These are phyloP conservation scores for Hygrophila difformis DNA, from an alignment of 257 asterid genomes.

Conservation along the genomic window DNA sequence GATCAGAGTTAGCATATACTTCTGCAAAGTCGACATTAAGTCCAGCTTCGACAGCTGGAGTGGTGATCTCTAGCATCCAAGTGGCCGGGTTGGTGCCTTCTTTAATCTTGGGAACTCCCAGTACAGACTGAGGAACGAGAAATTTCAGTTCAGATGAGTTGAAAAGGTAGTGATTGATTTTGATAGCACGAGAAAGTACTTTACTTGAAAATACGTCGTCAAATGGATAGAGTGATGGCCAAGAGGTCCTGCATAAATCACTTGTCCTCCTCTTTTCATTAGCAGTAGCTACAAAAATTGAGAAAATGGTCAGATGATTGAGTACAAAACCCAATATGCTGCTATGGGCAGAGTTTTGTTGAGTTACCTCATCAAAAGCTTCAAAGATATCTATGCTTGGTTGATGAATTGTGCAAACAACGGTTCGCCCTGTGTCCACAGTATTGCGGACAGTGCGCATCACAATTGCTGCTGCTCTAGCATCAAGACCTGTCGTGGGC, in stretches of 20 bases:
- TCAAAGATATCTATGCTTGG: slow-evolving; percentile 70
- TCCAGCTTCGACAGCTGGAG: slow-evolving; percentile 59
- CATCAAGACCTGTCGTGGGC: slow-evolving; percentile 66
- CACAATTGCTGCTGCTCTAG: slow-evolving; percentile 69
- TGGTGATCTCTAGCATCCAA: slow-evolving; percentile 79
- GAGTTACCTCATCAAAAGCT: slow-evolving; percentile 52
- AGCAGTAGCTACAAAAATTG: slow-evolving; percentile 51
- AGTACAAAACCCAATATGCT: too few species aligned
- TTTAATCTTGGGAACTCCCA: slow-evolving; percentile 64
- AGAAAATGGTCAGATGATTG: too few species aligned
- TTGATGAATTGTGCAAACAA: slow-evolving; percentile 66
- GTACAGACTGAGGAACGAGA: slow-evolving; percentile 40
- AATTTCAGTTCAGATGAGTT: slow-evolving; percentile 6
- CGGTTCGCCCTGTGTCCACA: slow-evolving; percentile 64
- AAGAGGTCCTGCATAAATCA: slow-evolving; percentile 63
- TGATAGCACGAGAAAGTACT: slow-evolving; percentile 27
- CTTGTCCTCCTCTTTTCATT: slow-evolving; percentile 94
- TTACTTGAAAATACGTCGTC: slow-evolving; percentile 65
- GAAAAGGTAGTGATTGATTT: not conserved
- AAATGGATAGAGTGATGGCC: slow-evolving; percentile 63
- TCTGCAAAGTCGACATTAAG: slow-evolving; percentile 71
- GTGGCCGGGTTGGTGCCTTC: slow-evolving; percentile 85
- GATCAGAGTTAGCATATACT: slow-evolving; percentile 55
- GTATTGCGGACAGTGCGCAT: slow-evolving; percentile 71
- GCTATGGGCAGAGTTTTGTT: too few species aligned